Conservation (phyloP, 2,329 filamentous ascomycete genomes). For the Alternaria sp. region DNA sequence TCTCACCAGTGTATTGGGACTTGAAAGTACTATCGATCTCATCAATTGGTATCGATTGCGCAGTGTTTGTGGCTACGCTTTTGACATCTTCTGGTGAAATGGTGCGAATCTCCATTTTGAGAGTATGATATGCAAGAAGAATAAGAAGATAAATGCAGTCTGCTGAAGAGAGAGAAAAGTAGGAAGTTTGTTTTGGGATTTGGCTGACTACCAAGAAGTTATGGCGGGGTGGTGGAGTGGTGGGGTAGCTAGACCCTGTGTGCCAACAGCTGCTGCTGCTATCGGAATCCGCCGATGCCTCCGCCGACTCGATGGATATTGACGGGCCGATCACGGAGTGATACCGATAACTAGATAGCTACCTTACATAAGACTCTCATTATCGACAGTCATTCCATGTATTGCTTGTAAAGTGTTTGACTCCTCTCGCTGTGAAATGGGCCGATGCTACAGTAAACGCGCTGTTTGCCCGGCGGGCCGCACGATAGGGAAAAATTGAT, state of each 20-base stretch:
- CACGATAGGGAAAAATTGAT: neutral
- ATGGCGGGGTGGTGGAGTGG: slow-evolving; percentile 17
- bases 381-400: neutral
- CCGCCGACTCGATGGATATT: slow-evolving; percentile 7
- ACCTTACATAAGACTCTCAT: neutral
- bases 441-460: neutral
- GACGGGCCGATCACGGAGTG: slow-evolving; percentile 19
- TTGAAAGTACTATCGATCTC: slow-evolving; percentile 63
- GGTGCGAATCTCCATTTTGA: slow-evolving; percentile 44
- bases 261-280: neutral
- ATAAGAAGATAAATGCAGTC: neutral
- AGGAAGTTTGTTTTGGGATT: neutral
- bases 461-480: neutral
- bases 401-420: neutral
- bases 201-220: slow-evolving; percentile 1
- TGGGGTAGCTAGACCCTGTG: slow-evolving; percentile 24
- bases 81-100: slow-evolving; percentile 38
- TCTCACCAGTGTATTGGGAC: slow-evolving; percentile 59
- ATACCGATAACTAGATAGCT: slow-evolving; percentile 7
- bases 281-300: slow-evolving; percentile 22
- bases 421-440: neutral
- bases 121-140: neutral
- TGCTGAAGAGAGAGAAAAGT: neutral
- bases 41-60: slow-evolving; percentile 51
- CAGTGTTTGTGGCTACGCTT: slow-evolving; percentile 29